Base-by-base conservation (phyloP, 305 asterid genomes). In the Rubia balearica region DNA sequence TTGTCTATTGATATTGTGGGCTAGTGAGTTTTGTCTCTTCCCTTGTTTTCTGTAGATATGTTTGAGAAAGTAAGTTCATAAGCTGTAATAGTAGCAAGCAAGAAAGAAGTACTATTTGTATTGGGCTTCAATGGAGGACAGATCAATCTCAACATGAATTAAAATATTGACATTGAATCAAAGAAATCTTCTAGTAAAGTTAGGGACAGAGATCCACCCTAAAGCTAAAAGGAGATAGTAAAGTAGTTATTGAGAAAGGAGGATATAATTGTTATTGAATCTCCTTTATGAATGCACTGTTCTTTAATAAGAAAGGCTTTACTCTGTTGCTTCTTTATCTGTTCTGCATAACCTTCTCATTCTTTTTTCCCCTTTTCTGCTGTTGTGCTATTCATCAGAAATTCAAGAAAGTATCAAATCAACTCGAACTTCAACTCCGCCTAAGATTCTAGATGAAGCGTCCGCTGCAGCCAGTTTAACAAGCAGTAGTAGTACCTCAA, bases 1-100 rank as follows among this genome's bases (percentile, higher is more conserved):
- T 64, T 82, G 84, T 71, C 77, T 78, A 67, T 75, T 69, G 48
- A 68, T 78, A 73, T 74, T 84, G 82, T 80, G 81, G 65, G 74
- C 59, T 81, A 74, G 83, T 73, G 64, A 40, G 67, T 57, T 86
- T 82, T 88, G 89, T 84, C 83, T 82, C 81, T 77, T 86, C 65
- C 79, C 85, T 77, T 86, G 82, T 74, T 74, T 63, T 76, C 78
- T 84, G 78, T 77, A 64, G 74, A 69, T 81, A 41, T 59, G 61
- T 69, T 80, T 69, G 82, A 76, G 65, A 62, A 67, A 68, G 49
- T 53, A 36, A 64, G 49, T 53, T 38, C n/a, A 42, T 71, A 65
- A 56, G 76, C 68, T 73, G 33, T 72, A 71, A 69, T 71, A 81
- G 77, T 80, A 73, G 64, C 69, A 57, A 62, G 61, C 69, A 57